Percentiles rank a stretch among this genome's conserved stretches.
Evolutionary conservation across 495 filamentous ascomycete species (phyloP).

Genomic region (Cryomyces minteri): DNA sequence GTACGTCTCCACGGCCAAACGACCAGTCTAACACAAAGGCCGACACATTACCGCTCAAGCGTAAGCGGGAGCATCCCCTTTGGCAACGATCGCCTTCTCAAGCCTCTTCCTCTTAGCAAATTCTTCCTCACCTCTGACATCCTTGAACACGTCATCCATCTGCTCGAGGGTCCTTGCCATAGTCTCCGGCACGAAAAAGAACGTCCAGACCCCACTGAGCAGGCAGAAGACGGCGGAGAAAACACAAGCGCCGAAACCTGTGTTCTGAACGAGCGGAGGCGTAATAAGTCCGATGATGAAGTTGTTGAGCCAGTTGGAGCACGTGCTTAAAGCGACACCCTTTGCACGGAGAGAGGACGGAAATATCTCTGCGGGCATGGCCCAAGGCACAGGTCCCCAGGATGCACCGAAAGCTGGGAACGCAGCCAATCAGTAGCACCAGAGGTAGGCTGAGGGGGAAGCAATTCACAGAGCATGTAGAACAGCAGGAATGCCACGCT

Average conservation of each 20-base stretch:
- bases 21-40: no score
- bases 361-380: slow-evolving; percentile 11
- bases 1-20: no score
- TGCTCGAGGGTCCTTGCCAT: slow-evolving; percentile 14
- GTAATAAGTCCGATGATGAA: slow-evolving; percentile 37
- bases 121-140: neutral
- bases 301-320: slow-evolving; percentile 37
- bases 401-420: slow-evolving; percentile 7
- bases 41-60: no score
- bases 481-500: slow-evolving; percentile 13
- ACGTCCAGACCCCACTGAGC: slow-evolving; percentile 32
- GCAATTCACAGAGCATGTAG: slow-evolving; percentile 6
- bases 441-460: neutral
- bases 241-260: slow-evolving; percentile 34
- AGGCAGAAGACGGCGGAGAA: slow-evolving; percentile 42
- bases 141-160: slow-evolving; percentile 20
- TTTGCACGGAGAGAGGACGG: slow-evolving; percentile 25
- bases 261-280: slow-evolving; percentile 33
- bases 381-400: slow-evolving; percentile 14
- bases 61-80: neutral
- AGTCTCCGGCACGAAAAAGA: slow-evolving; percentile 36
- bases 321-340: slow-evolving; percentile 17
- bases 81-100: neutral
- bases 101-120: neutral
- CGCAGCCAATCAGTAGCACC: slow-evolving; percentile 1